phyloP scores from a whole-genome alignment of 2,329 filamentous ascomycete species.

The Cladosporium sp. region DNA sequence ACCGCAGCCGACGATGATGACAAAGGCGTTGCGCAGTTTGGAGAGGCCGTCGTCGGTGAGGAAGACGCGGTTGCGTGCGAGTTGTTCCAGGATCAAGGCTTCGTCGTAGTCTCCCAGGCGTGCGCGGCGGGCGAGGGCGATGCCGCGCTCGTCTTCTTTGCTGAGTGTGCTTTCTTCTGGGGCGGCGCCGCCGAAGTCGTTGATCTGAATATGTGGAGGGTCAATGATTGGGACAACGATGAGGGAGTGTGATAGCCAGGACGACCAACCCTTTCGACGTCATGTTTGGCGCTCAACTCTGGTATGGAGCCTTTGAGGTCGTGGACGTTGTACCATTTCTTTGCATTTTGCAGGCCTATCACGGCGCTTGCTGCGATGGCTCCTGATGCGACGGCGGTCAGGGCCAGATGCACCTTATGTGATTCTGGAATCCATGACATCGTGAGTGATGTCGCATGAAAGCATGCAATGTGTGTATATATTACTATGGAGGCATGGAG shows the following conservation, averaged over 20 bases:
- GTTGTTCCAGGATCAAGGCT: conserved; percentile 88
- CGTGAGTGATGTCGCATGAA: background rate
- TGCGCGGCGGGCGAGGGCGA: conserved; percentile 56
- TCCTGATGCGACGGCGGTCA: conserved; percentile 60
- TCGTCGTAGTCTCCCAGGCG: conserved; percentile 63
- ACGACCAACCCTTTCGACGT: conserved; percentile 47
- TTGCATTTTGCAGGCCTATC: conserved; percentile 54
- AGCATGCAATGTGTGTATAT: no score
- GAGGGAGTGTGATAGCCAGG: background rate
- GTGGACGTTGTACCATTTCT: conserved; percentile 51
- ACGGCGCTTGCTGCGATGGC: conserved; percentile 50
- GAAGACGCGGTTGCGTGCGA: conserved; percentile 90
- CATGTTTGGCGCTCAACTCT: conserved; percentile 47
- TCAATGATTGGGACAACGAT: background rate
- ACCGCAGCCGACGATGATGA: conserved; percentile 88
- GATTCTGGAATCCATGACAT: conserved; percentile 48
- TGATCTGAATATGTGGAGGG: conserved; percentile 49
- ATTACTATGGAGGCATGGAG: no score
- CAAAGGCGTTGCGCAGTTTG: conserved; percentile 75
- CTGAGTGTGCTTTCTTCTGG: conserved; percentile 33
- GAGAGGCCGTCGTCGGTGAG: conserved; percentile 75
- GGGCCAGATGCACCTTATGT: conserved; percentile 58
- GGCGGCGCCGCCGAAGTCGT: conserved; percentile 55
- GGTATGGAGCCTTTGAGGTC: conserved; percentile 61
- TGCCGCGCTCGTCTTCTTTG: conserved; percentile 55